phyloP scores from a whole-genome alignment of 176 grass and related monocot species.

The barley (Hordeum vulgare) region MorexV3_pseudomolecules_assembly NC_058520.1:175831626-175832125 shows the following conservation, averaged over 20 bases:
- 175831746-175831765: neutral
- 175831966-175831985: neutral
- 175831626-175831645: neutral
- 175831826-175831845: neutral
- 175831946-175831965: neutral
- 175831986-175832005: neutral
- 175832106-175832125: neutral
- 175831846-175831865: neutral
- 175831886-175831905: neutral
- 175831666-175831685: neutral
- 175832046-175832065: neutral
- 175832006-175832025: neutral
- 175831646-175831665: neutral
- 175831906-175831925: neutral
- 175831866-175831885: neutral
- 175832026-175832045: neutral
- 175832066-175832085: neutral
- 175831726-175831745: neutral
- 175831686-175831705: neutral
- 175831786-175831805: neutral
- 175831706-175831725: neutral
- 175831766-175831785: neutral
- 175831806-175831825: neutral
- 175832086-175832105: neutral
- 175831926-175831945: neutral